Evolutionary conservation across 2,329 filamentous ascomycete species (phyloP).

Genomic region (Alternaria gansuensis): DNA sequence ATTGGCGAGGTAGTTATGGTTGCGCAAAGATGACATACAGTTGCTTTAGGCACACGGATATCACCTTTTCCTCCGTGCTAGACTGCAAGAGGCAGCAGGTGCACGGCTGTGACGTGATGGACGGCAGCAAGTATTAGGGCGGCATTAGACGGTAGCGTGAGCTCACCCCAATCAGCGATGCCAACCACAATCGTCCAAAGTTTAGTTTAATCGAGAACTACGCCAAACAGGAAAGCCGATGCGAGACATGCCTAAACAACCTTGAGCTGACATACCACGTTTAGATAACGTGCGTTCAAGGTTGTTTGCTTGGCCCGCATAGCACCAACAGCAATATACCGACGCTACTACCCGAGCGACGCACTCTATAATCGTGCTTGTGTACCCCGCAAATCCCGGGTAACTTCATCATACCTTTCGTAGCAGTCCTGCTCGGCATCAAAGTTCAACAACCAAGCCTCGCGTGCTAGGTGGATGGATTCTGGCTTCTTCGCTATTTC

Average conservation of each 20-base stretch:
- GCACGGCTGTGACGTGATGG: slow-evolving; percentile 16
- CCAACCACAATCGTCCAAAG: not conserved
- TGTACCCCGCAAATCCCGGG: slow-evolving; percentile 21
- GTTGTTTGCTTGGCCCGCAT: slow-evolving; percentile 6
- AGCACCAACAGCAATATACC: not conserved
- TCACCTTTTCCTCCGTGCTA: slow-evolving; percentile 5
- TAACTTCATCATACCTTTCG: slow-evolving; percentile 40
- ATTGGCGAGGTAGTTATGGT: slow-evolving; percentile 7
- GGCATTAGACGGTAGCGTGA: slow-evolving; percentile 15
- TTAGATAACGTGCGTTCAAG: slow-evolving; percentile 11
- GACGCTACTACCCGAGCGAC: slow-evolving; percentile 1
- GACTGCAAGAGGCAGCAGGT: slow-evolving; percentile 17
- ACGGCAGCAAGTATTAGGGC: slow-evolving; percentile 1
- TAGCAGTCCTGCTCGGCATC: slow-evolving; percentile 47
- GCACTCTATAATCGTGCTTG: slow-evolving; percentile 24
- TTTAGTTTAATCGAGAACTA: not conserved
- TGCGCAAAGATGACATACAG: slow-evolving; percentile 6
- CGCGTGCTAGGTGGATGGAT: slow-evolving; percentile 41
- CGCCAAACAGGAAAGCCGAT: not conserved
- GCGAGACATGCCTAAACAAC: slow-evolving; percentile 6
- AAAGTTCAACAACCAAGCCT: slow-evolving; percentile 44
- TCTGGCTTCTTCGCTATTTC: slow-evolving; percentile 38
- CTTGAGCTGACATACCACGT: slow-evolving; percentile 3
- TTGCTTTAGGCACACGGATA: slow-evolving; percentile 8
- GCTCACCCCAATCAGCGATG: slow-evolving; percentile 6